Evolutionary conservation across 805 yeast genomes (phyloP).

Genomic region (Lipomyces orientalis): DNA sequence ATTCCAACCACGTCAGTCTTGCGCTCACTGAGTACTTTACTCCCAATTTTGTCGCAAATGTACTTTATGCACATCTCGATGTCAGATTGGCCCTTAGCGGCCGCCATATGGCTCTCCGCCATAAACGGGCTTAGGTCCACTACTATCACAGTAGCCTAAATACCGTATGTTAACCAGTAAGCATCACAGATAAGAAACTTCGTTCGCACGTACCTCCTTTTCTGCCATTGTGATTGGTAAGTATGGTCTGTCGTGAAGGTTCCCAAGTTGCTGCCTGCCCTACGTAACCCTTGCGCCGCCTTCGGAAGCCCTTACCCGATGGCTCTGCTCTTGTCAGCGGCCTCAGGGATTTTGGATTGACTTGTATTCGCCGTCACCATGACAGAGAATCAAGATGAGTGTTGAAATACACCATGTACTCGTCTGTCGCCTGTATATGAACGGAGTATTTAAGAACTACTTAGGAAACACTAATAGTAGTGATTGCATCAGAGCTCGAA

Average conservation of each 20-base stretch:
- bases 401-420: background rate
- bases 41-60: conserved; percentile 49
- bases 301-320: background rate
- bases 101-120: conserved; percentile 36
- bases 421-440: background rate
- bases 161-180: background rate
- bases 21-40: conserved; percentile 39
- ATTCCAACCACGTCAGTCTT: conserved; percentile 43
- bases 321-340: background rate
- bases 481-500: background rate
- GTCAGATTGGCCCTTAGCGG: conserved; percentile 25
- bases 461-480: background rate
- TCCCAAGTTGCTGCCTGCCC: no score
- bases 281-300: no score
- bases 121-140: conserved; percentile 55
- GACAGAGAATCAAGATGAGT: background rate
- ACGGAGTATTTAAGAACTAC: background rate
- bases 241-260: no score
- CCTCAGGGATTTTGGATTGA: background rate
- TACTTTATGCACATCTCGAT: conserved; percentile 45
- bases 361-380: background rate
- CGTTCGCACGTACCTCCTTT: conserved; percentile 38
- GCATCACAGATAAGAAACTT: background rate
- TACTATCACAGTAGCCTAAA: conserved; percentile 53
- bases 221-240: conserved; percentile 34